Evolutionary conservation across 495 filamentous ascomycete species (phyloP), one percentile per base, ranked within the genome.

Genomic region (Aspergillus taichungensis): DNA sequence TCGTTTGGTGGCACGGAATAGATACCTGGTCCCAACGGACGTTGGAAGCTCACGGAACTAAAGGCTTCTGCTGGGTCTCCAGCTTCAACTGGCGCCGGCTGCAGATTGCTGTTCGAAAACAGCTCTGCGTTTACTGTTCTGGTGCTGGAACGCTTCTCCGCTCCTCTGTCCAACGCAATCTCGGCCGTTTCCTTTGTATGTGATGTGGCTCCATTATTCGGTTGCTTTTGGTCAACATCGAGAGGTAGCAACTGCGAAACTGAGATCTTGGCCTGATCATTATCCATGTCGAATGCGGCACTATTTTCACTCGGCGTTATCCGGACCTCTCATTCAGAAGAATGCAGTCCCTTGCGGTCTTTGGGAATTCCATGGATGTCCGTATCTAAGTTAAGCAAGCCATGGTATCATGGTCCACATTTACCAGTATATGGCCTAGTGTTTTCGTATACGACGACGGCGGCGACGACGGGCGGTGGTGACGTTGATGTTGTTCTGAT

Each of bases 201-300:
- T 29, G 41, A 13, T 1, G 24, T 33, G 13, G 49, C 37, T 32
- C 40, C 52, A 49, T 54, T 49, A 7, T 39, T 46, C 27, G 49
- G 52, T 8, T 47, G 49, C 27, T 34, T 46, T 12, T 42, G 41
- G n/a, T 44, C 51, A 30, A 29, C 37, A 40, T 47, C 45, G 33
- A 55, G 47, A 11, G 47, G 52, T 37, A 39, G 28, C 27, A 53
- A 49, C 34, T 39, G 55, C 42, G 40, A 40, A 49, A 43, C 62
- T 40, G 52, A 60, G 36, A 49, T 51, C 41, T 56, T 46, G 34
- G 52, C 51, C 45, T 37, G 34, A 44, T 47, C 59, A 67, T 64
- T 53, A 46, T 59, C 60, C 66, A 69, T 69, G 14, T 54, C 57
- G 51, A 46, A 41, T 34, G 45, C 18, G 14, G 32, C 45, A 40